Evolutionary conservation across 192 early-diverging fungal genomes (phyloP), one percentile per base, ranked within the genome.

Genomic region (Coemansia reversa): DNA sequence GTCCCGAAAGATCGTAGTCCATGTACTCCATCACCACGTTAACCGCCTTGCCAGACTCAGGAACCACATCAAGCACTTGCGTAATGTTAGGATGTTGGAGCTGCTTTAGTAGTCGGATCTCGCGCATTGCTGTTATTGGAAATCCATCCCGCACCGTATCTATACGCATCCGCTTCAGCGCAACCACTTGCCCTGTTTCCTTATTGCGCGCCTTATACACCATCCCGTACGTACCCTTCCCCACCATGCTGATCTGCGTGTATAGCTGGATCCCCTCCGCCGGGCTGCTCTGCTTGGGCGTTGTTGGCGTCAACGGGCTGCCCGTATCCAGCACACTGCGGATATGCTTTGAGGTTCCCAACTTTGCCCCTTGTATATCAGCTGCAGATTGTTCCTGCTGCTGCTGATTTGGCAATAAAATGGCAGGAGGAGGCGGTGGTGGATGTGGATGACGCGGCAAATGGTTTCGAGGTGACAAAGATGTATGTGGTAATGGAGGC

Each of bases 21-120:
- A 93, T 91, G 72, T 93, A 93, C 75, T 93, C 92, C 69, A 93
- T 86, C 33, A 93, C 90, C 78, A 93, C 90, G 51, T 92, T 91
- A 7, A 91, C 84, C 1, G 87, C 86, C n/a, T 72, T 85, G 69
- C 90, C 83, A 35, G 84, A 70, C 9, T 89, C 88, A 0, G 75
- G 65, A 75, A 93, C 85, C 2, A 92, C 86, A n/a, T 93, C 87
- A 32, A 86, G 76, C 32, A 93, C 75, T 30, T 83, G 83, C 9
- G 93, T 85, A 29, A 93, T 88, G 69, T 90, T 87, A 9, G 85
- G 77, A 63, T 93, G 91, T 35, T 70, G 80, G 53, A 91, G 69
- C 28, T 82, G 76, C 67, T 87, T 85, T 18, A 93, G 71, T 25
- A 93, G 58, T 45, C 91, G 91, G 65, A 93, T 93, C 71, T 93